phyloP scores from a whole-genome alignment of 176 grass and related monocot species.

The Bolboschoenus planiculmis region DNA sequence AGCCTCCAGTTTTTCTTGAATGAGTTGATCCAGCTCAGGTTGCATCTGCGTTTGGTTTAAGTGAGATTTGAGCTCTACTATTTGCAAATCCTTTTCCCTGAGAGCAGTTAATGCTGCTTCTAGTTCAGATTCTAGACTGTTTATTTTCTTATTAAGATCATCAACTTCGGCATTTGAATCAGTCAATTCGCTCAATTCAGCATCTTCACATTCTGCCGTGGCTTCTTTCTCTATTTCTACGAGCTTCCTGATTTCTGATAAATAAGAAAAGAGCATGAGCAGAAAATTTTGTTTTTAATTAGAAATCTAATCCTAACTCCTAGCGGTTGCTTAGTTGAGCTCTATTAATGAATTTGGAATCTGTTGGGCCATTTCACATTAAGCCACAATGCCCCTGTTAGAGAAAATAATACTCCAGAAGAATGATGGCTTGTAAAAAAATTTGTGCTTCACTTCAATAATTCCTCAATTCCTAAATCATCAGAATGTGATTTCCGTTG shows the following conservation, averaged over 20 bases:
- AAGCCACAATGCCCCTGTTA: not conserved
- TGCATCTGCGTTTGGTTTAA: slow-evolving; percentile 8
- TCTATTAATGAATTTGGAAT: not conserved
- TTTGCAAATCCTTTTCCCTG: slow-evolving; percentile 43
- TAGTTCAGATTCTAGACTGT: slow-evolving; percentile 30
- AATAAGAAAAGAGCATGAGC: slow-evolving; percentile 5
- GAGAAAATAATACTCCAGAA: not conserved
- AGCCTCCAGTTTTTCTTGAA: slow-evolving; percentile 48
- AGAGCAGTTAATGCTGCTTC: slow-evolving; percentile 26
- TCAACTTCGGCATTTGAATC: slow-evolving; percentile 26
- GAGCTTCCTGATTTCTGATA: slow-evolving; percentile 57
- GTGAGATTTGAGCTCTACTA: slow-evolving; percentile 25
- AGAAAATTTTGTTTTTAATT: not conserved
- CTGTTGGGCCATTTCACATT: not conserved
- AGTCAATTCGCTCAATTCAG: slow-evolving; percentile 25
- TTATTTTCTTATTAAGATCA: slow-evolving; percentile 28
- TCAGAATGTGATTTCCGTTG: not conserved
- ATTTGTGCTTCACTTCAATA: not conserved
- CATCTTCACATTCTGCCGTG: slow-evolving; percentile 24
- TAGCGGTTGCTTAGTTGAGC: not conserved
- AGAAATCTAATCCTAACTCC: not conserved
- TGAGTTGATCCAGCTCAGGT: slow-evolving; percentile 43
- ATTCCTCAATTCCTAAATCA: not conserved
- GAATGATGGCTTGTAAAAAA: not conserved
- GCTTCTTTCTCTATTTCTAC: slow-evolving; percentile 28